Evolutionary conservation across 352 stramenopile species (phyloP).

Genomic region (Phytopythium aichiense): DNA sequence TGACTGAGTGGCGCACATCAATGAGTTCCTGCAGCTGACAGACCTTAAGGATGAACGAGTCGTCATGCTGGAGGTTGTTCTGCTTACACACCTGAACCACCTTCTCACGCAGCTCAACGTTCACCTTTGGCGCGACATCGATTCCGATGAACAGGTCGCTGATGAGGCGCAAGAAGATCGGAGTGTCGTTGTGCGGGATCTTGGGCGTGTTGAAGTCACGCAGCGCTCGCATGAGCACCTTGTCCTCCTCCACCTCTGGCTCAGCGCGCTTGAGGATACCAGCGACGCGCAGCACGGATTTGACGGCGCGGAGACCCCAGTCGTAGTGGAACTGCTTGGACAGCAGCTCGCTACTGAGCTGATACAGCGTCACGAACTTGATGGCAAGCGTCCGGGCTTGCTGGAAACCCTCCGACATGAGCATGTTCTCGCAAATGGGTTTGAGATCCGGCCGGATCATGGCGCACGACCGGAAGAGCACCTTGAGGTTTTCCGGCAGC

Average conservation of each 20-base stretch:
- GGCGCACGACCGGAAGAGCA: constrained; percentile 89
- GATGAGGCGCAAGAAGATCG: constrained; percentile 85
- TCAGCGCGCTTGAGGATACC: constrained; percentile 83
- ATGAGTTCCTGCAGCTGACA: constrained; percentile 86
- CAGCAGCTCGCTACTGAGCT: constrained; percentile 77
- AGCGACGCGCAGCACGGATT: constrained; percentile 83
- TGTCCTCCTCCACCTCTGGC: constrained; percentile 80
- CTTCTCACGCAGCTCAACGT: constrained; percentile 90
- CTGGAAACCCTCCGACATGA: constrained; percentile 88
- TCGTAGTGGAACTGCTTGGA: constrained; percentile 93
- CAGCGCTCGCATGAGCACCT: constrained; percentile 84
- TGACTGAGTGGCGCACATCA: constrained; percentile 85
- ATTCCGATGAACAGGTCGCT: constrained; percentile 91
- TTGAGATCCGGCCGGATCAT: constrained; percentile 95
- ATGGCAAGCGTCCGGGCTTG: constrained; percentile 87
- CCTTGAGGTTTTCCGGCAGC: constrained; percentile 89
- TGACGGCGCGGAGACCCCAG: constrained; percentile 88
- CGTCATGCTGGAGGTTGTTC: constrained; percentile 83
- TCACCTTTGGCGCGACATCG: constrained; percentile 93
- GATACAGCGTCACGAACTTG: constrained; percentile 92
- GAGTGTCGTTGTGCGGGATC: constrained; percentile 85
- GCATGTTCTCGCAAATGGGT: constrained; percentile 88
- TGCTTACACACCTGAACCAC: constrained; percentile 89
- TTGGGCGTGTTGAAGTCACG: constrained; percentile 88
- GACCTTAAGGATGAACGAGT: constrained; percentile 85